These are phyloP conservation scores for Alternaria hordeiaustralica DNA, from an alignment of 2,329 filamentous ascomycete species.

Conservation along the genomic window DNA sequence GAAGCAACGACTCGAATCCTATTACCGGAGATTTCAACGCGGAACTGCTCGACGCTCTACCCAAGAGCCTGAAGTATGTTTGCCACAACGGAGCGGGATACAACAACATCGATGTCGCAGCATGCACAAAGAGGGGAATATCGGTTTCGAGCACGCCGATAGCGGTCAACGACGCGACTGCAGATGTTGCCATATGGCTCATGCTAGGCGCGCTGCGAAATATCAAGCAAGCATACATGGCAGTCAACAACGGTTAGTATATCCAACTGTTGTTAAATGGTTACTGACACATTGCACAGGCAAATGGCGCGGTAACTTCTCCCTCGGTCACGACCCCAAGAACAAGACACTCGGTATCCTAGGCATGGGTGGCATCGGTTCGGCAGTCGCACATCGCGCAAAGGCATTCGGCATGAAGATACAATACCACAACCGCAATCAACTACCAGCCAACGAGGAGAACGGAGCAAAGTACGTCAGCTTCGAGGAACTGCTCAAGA, in stretches of 20 bases:
- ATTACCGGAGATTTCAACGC: slow-evolving; percentile 56
- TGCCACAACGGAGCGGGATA: slow-evolving; percentile 64
- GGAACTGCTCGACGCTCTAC: slow-evolving; percentile 52
- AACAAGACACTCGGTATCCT: slow-evolving; percentile 63
- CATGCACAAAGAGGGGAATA: slow-evolving; percentile 57
- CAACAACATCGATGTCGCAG: slow-evolving; percentile 64
- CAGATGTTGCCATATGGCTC: slow-evolving; percentile 58
- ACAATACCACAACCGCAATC: slow-evolving; percentile 64
- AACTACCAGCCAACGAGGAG: slow-evolving; percentile 47
- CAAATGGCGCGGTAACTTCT: slow-evolving; percentile 55
- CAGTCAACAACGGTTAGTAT: slow-evolving; percentile 52
- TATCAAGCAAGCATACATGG: slow-evolving; percentile 55
- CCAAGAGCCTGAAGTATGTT: slow-evolving; percentile 52
- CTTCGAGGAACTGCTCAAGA: slow-evolving; percentile 62
- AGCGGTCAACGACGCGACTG: slow-evolving; percentile 60
- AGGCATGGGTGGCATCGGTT: slow-evolving; percentile 67
- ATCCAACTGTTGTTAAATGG: slow-evolving; percentile 5
- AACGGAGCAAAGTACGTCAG: slow-evolving; percentile 60
- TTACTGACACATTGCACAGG: slow-evolving; percentile 29
- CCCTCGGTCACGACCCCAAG: slow-evolving; percentile 60
- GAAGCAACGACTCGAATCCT: slow-evolving; percentile 63
- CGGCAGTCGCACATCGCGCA: slow-evolving; percentile 56
- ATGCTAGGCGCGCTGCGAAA: slow-evolving; percentile 61
- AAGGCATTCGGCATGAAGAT: slow-evolving; percentile 63
- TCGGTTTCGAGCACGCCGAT: slow-evolving; percentile 56